Base-by-base conservation (phyloP, 202 grass and related monocot genomes). In the Digitaria exilis region DNA sequence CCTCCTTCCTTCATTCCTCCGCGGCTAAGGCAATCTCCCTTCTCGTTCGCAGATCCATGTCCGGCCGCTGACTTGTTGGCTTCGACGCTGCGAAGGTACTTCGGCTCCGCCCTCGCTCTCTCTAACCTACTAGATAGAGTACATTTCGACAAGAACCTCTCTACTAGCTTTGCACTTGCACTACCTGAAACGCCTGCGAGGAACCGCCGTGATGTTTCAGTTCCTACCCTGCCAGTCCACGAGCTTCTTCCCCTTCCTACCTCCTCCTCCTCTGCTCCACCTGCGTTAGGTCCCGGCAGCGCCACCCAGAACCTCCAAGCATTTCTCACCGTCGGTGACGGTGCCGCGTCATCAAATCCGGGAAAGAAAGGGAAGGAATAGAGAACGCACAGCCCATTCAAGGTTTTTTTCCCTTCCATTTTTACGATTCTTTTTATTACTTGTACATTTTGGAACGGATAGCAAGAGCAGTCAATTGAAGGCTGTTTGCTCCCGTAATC, bases 61-160 rank as follows among this genome's bases (percentile, higher is more conserved):
- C 84, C 6, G 44, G 29, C 68, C 9, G 21, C 79, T 22, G 55
- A 75, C 21, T 29, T 64, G 61, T 31, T 5, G 31, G 1, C 66
- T 0, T 32, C 32, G 42, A 18, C 32, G 68, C 32, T 52, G 57
- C 46, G 55, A 73, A 90, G 84, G 88, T 90, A 86, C 70, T 11
- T 9, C 49, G 16, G 28, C 45, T 1, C 41, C 54, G 22, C 17
- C 4, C 48, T 56, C 9, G 24, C 51, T 72, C 26, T 8, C 7
- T 3, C 44, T 24, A 7, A 28, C 34, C 34, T 54, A 11, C 54
- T 22, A 2, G n/a, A n/a, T n/a, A n/a, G 18, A n/a, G 52, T 24
- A 34, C 83, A 44, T 78, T 73, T 75, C 30, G 24, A 41, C 22
- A 11, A 63, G 0, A 79, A 37, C 49, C 1, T 11, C n/a, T n/a